Percentiles rank a stretch among this genome's conserved stretches.
Conservation (phyloP, 129 eudicot genomes). For the Helichrysum umbraculigerum region DNA sequence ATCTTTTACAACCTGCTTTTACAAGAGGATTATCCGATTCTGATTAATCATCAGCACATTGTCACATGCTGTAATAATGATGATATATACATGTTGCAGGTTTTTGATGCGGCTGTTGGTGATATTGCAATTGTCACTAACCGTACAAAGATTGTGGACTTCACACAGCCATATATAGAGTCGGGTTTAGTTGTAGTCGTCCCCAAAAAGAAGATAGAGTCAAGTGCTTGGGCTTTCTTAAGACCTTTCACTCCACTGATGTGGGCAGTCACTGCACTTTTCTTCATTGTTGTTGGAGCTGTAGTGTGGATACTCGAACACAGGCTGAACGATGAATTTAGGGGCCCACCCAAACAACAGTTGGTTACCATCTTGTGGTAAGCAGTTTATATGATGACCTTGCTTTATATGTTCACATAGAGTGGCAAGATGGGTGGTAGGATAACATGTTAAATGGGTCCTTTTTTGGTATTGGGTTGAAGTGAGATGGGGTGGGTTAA, state of each 20-base stretch:
- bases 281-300: conserved; percentile 64
- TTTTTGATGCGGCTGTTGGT: conserved; percentile 87
- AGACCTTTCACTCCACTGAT: conserved; percentile 68
- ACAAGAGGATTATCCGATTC: neutral
- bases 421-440: conserved; percentile 2
- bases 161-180: conserved; percentile 86
- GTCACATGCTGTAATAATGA: neutral
- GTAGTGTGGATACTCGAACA: conserved; percentile 92
- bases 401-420: neutral
- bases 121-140: conserved; percentile 81
- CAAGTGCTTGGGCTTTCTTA: conserved; percentile 87
- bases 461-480: neutral
- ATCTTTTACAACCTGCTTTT: neutral
- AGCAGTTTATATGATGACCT: conserved; percentile 16
- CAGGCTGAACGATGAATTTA: conserved; percentile 73
- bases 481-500: neutral
- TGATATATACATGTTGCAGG: conserved; percentile 37
- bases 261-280: conserved; percentile 76
- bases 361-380: conserved; percentile 74
- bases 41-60: neutral
- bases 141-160: conserved; percentile 77
- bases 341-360: conserved; percentile 87
- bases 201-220: conserved; percentile 56
- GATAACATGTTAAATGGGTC: neutral
- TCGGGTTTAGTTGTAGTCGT: conserved; percentile 87